Percentiles rank a stretch among this genome's conserved stretches.
These are phyloP conservation scores for Clohesyomyces aquaticus DNA, from an alignment of 495 filamentous ascomycete species.

Conservation along the genomic window DNA sequence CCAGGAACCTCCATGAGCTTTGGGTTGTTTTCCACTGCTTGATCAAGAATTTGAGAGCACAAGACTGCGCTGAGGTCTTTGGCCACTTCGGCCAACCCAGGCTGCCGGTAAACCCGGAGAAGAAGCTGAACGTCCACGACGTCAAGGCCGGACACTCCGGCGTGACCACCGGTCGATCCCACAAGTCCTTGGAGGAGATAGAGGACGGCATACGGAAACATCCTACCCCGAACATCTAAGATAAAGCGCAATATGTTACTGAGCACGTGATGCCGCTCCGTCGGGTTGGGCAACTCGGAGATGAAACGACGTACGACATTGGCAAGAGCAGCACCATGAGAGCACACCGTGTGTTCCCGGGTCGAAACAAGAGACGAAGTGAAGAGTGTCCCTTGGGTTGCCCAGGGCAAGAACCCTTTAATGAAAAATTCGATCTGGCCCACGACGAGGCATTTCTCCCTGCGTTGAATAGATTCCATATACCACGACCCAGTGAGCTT, in stretches of 20 bases:
- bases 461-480: conserved; percentile 37
- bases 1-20: conserved; percentile 10
- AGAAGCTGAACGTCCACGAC: conserved; percentile 32
- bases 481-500: conserved; percentile 48
- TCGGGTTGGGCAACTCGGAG: background rate
- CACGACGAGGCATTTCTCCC: conserved; percentile 12
- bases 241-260: conserved; percentile 34
- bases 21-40: background rate
- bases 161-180: conserved; percentile 11
- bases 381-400: conserved; percentile 46
- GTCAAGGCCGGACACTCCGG: conserved; percentile 7
- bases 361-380: conserved; percentile 39
- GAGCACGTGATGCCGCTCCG: conserved; percentile 17
- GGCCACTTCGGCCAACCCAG: conserved; percentile 43
- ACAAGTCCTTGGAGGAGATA: conserved; percentile 45
- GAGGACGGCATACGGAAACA: conserved; percentile 42
- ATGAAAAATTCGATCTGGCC: conserved; percentile 36
- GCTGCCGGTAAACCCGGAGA: conserved; percentile 30
- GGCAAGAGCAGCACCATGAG: conserved; percentile 42
- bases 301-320: conserved; percentile 30
- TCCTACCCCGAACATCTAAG: conserved; percentile 20
- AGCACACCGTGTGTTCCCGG: conserved; percentile 27
- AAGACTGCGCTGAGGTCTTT: conserved; percentile 38
- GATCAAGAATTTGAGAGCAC: conserved; percentile 26
- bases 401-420: conserved; percentile 46